These are phyloP conservation scores for Edaphochlamys debaryana DNA, from an alignment of 139 green algal genomes.

Conservation along the genomic window DNA sequence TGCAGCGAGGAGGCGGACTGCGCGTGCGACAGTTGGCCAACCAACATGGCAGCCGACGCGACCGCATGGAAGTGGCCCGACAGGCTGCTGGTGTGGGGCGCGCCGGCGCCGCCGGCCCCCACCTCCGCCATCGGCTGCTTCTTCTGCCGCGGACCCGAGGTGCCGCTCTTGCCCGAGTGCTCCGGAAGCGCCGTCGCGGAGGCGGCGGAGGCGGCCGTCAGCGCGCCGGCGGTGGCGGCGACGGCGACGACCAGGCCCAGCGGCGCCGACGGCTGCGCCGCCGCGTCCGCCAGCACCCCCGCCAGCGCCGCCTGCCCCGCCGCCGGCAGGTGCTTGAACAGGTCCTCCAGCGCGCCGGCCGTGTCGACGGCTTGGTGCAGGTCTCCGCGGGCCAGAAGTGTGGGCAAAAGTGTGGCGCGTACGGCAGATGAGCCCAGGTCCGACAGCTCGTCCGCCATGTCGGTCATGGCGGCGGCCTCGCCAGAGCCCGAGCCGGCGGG, in stretches of 20 bases:
- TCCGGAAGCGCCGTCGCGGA: neutral
- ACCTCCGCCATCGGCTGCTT: constrained; percentile 10
- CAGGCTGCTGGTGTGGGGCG: neutral
- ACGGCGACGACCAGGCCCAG: constrained; percentile 31
- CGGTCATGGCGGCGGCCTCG: neutral
- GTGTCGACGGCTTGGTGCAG: constrained; percentile 35
- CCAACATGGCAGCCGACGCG: neutral
- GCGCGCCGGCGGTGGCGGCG: constrained; percentile 23
- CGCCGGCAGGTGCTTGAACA: constrained; percentile 14
- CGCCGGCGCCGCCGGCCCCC: neutral
- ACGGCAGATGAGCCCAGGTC: constrained; percentile 11
- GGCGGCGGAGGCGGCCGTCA: neutral
- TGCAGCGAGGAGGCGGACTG: neutral
- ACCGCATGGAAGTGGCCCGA: neutral
- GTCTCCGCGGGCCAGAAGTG: constrained; percentile 20
- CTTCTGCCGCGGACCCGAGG: constrained; percentile 24
- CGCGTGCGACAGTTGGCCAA: neutral
- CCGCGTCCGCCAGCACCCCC: constrained; percentile 27
- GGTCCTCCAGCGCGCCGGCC: constrained; percentile 29
- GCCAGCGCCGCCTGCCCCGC: constrained; percentile 23
- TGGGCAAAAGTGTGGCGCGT: constrained; percentile 13
- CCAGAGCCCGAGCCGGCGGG: neutral
- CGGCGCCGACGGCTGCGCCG: constrained; percentile 29
- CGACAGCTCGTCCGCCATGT: constrained; percentile 9
- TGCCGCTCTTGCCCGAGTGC: constrained; percentile 3